Base-by-base conservation (phyloP, 805 yeast genomes). In the Torulaspora gathmanii region DNA sequence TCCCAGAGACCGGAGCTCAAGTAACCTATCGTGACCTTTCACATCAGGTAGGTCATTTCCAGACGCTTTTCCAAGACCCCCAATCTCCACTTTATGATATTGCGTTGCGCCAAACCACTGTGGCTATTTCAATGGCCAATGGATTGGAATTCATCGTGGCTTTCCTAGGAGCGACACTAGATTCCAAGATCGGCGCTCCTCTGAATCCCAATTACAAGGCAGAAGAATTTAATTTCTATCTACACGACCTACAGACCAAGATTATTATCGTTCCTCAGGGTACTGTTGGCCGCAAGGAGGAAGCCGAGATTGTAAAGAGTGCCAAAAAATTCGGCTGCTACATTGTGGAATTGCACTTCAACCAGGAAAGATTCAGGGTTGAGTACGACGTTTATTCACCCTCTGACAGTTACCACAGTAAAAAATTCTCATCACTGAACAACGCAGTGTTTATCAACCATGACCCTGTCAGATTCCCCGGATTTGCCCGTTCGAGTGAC, bases 161-260 rank as follows among this genome's bases (percentile, higher is more conserved):
- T 1, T 83, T 80, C 57, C 61, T 83, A 17, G 82, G 80, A 1
- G 68, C 74, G 20, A 76, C 86, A 1, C 72, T 75, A 50, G 71
- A 77, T 23, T 75, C 79, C 1, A 69, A 75, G 52, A 69, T 82
- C 36, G 84, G 83, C 16, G 85, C 87, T 1, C 90, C 90, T 11
- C 67, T 83, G 58, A 83, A 83, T 55, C 76, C 86, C 12, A 72
- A 72, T 43, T 82, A 80, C 61, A 80, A 75, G 55, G 74, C 77
- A 53, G 53, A 64, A 27, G 90, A 83, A 63, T 78, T 80, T 58
- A 80, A 78, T 55, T 80, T 81, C 61, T 82, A 82, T 58, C 65
- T 83, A 38, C 75, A 71, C 33, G 89, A 83, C 56, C 64, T 83
- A 52, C 67, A 75, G 53, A 73, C 86, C 6, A 70, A 70, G 42